Percentiles rank a stretch among this genome's conserved stretches.
Conservation (phyloP, 176 grass and related monocot species). For the Ensete glaucum region DNA sequence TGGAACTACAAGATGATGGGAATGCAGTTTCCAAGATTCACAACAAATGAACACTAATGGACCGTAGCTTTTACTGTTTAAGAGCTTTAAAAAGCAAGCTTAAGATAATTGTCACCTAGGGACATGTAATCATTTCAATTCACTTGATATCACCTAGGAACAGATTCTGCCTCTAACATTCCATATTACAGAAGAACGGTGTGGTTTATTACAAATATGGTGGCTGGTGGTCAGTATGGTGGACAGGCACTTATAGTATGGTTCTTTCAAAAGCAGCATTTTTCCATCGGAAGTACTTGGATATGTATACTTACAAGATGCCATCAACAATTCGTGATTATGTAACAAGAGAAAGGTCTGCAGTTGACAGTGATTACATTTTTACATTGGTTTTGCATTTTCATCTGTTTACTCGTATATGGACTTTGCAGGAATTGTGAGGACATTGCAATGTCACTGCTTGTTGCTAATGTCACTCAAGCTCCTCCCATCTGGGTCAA, state of each 20-base stretch:
- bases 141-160: neutral
- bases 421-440: conserved; percentile 14
- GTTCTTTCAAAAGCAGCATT: conserved; percentile 89
- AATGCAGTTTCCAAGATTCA: neutral
- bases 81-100: neutral
- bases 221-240: conserved; percentile 99
- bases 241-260: conserved; percentile 88
- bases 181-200: conserved; percentile 28
- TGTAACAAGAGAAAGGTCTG: conserved; percentile 9
- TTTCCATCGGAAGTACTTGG: conserved; percentile 62
- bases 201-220: conserved; percentile 41
- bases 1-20: neutral
- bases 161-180: neutral
- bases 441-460: conserved; percentile 20
- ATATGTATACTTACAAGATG: conserved; percentile 75
- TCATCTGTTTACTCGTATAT: neutral
- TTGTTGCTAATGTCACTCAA: conserved; percentile 11
- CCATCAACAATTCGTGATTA: conserved; percentile 40
- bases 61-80: neutral
- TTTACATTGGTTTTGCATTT: neutral
- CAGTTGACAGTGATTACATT: neutral
- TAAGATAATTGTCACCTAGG: neutral
- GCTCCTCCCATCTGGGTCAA: conserved; percentile 24
- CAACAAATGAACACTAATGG: neutral
- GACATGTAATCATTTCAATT: neutral